phyloP scores from a whole-genome alignment of 495 filamentous ascomycete genomes.

The Hypoxylon fragiforme region DNA sequence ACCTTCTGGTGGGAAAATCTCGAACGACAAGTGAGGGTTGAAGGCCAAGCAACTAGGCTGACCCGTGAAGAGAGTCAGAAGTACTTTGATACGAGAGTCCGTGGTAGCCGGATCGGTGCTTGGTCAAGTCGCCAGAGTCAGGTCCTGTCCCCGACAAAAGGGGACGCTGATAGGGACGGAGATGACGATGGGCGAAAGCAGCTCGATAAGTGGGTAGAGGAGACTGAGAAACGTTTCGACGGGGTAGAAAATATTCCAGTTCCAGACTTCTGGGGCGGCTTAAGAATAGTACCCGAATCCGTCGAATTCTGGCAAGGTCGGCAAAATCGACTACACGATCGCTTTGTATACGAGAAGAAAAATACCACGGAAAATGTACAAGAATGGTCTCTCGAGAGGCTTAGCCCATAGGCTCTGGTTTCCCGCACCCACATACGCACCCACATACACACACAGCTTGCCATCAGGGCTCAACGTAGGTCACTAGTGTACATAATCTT shows the following conservation, averaged over 20 bases:
- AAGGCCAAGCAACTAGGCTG: conserved; percentile 72
- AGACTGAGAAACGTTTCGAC: conserved; percentile 72
- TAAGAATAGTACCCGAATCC: conserved; percentile 80
- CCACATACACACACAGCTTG: too few relatives aligned
- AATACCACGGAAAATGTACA: conserved; percentile 38
- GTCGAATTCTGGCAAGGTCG: conserved; percentile 97
- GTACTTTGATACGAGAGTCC: conserved; percentile 81
- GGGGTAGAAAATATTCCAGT: conserved; percentile 78
- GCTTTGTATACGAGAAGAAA: conserved; percentile 78
- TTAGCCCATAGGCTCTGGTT: conserved; percentile 57
- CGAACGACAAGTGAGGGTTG: conserved; percentile 85
- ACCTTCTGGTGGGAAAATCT: conserved; percentile 77
- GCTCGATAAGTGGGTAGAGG: conserved; percentile 69
- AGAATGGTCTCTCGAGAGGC: conserved; percentile 61
- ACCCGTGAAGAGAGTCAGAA: conserved; percentile 74
- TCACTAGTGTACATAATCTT: too few relatives aligned
- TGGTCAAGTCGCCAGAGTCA: conserved; percentile 91
- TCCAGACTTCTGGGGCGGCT: conserved; percentile 92
- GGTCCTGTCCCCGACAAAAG: conserved; percentile 58
- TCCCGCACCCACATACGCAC: not conserved
- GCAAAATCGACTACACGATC: conserved; percentile 85
- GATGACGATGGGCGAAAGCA: conserved; percentile 64
- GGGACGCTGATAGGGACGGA: conserved; percentile 36
- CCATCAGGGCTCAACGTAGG: too few relatives aligned
- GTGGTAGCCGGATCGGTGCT: conserved; percentile 82